A percentile compares a stretch with the other conserved stretches of the same genome.
These are phyloP conservation scores for Cladosporium halotolerans DNA, from an alignment of 2,329 filamentous ascomycete species.

Conservation along the genomic window DNA sequence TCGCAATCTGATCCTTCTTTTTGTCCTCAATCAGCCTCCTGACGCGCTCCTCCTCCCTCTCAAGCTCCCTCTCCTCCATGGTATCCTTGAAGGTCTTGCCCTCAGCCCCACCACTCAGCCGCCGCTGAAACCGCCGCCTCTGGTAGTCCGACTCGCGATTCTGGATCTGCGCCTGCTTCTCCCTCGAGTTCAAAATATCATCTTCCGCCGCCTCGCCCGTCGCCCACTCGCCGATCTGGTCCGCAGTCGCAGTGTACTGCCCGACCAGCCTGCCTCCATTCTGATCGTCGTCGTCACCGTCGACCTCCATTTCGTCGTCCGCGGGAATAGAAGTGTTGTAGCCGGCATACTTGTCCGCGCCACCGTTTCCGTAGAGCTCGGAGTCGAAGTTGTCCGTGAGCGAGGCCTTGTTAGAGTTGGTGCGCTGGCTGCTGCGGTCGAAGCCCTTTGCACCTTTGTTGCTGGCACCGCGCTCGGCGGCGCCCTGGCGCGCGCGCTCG, in stretches of 20 bases:
- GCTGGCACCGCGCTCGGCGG: conserved; percentile 81
- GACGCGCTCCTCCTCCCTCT: conserved; percentile 88
- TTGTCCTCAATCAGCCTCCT: conserved; percentile 72
- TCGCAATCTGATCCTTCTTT: conserved; percentile 55
- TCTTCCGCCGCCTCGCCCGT: conserved; percentile 85
- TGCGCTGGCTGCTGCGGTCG: conserved; percentile 69
- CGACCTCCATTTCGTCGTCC: conserved; percentile 70
- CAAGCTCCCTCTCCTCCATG: conserved; percentile 84
- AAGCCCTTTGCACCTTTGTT: conserved; percentile 79
- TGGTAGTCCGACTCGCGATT: conserved; percentile 97
- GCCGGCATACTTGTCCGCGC: conserved; percentile 73
- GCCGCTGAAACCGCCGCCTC: conserved; percentile 85
- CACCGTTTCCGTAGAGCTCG: conserved; percentile 71
- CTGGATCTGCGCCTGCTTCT: conserved; percentile 83
- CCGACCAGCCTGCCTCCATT: conserved; percentile 71
- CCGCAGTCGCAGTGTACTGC: conserved; percentile 89
- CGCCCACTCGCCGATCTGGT: conserved; percentile 91
- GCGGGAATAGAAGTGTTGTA: conserved; percentile 87
- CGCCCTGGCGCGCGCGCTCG: conserved; percentile 77
- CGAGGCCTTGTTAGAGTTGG: conserved; percentile 81
- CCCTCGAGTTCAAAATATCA: conserved; percentile 77
- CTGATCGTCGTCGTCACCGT: conserved; percentile 59
- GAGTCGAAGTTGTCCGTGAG: conserved; percentile 85
- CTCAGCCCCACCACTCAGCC: conserved; percentile 62
- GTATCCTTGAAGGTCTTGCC: conserved; percentile 81